A percentile compares a stretch with the other conserved stretches of the same genome.
Conservation (phyloP, 2,329 filamentous ascomycete species). For the Pestalotiopsis fici region DNA sequence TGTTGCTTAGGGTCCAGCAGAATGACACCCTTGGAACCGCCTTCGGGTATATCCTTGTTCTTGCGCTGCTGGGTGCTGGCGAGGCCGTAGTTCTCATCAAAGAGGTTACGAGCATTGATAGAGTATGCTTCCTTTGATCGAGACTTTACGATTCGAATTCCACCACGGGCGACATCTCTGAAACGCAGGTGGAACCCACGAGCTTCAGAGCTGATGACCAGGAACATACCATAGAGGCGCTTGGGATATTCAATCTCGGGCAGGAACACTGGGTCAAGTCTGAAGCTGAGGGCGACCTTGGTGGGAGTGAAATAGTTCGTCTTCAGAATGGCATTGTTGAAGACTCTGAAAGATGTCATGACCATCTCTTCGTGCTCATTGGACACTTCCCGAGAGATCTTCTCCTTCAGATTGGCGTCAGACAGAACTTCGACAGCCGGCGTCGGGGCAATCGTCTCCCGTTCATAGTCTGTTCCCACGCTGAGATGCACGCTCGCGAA, state of each 20-base stretch:
- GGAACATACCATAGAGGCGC: constrained; percentile 95
- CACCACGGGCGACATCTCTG: constrained; percentile 93
- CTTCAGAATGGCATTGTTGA: constrained; percentile 92
- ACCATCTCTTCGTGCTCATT: constrained; percentile 99
- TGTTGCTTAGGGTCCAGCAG: constrained; percentile 92
- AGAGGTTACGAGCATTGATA: constrained; percentile 94
- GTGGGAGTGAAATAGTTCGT: constrained; percentile 98
- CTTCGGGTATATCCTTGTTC: constrained; percentile 99
- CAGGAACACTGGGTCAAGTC: constrained; percentile 85
- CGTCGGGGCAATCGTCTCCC: constrained; percentile 53
- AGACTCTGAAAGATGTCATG: constrained; percentile 93
- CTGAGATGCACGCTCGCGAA: constrained; percentile 85
- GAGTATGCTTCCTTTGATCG: constrained; percentile 93
- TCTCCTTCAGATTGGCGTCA: constrained; percentile 71
- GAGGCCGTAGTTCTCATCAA: constrained; percentile 98
- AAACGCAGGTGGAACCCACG: constrained; percentile 97
- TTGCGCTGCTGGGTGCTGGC: constrained; percentile 99
- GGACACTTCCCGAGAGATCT: constrained; percentile 76
- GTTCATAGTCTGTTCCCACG: constrained; percentile 51
- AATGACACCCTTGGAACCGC: constrained; percentile 96
- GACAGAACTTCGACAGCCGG: constrained; percentile 70
- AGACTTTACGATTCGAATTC: constrained; percentile 98
- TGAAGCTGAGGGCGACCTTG: constrained; percentile 97
- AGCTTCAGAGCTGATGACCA: constrained; percentile 95
- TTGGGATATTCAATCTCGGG: constrained; percentile 91